Evolutionary conservation across 2,329 filamentous ascomycete species (phyloP), one percentile per base, ranked within the genome.

Genomic region (Cercospora berteroae): DNA sequence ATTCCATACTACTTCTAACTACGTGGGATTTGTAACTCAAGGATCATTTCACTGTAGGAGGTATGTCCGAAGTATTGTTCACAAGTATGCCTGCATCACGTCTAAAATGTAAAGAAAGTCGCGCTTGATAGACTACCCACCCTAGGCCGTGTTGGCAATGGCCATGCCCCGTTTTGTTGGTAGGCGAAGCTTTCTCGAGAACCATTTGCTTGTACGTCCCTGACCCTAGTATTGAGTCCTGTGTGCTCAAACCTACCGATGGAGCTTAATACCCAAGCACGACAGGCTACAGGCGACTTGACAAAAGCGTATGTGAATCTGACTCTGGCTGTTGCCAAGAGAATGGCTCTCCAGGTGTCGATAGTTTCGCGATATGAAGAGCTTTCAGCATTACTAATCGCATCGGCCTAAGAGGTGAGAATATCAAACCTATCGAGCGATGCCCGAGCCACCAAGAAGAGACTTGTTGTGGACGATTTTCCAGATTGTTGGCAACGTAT

Each of bases 261-360:
- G 5, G 55, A 57, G 55, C 55, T 13, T 57, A 57, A 23, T 16
- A 12, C 27, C 55, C 27, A 57, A 36, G 25, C 55, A 57, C 29
- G 27, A 33, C 27, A 57, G 55, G 55, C 55, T 36, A 33, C 31
- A 18, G n/a, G 27, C 16, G 8, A 20, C 16, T 9, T 57, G 25
- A 31, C 25, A 7, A 52, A 52, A 57, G 29, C 55, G n/a, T 57
- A 23, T 57, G 8, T 31, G 8, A 18, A 12, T 36, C 16, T 16
- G 27, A 36, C 13, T 57, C 55, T 57, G 55, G 55, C 55, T 31
- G 55, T 57, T 57, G 55, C 55, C 55, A 57, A 57, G 55, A 27
- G 7, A 4, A 2, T 27, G 12, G 20, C 44, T 8, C 13, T 52
- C 20, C 13, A 27, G 12, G 48, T 23, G 9, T 52, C 5, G n/a